phyloP scores from a whole-genome alignment of 2,329 filamentous ascomycete genomes.

The Dactylellina haptotyla region DNA sequence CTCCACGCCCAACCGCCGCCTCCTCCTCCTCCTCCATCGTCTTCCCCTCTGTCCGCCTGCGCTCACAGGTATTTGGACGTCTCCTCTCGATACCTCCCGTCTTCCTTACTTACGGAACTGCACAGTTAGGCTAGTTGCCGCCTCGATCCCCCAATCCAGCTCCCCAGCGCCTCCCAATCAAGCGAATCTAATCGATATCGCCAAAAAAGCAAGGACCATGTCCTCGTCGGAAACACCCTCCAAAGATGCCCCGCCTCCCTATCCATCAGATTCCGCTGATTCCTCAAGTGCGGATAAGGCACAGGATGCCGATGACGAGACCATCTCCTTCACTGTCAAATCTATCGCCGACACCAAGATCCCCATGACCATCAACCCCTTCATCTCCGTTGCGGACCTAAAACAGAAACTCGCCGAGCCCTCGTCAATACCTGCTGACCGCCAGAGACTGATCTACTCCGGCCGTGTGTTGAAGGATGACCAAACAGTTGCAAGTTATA shows the following conservation, averaged over 20 bases:
- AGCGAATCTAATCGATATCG: conserved; percentile 5
- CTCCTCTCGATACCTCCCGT: not conserved
- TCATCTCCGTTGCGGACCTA: conserved; percentile 81
- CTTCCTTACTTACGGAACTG: not conserved
- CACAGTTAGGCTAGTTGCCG: not conserved
- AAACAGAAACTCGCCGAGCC: conserved; percentile 91
- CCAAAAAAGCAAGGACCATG: conserved; percentile 41
- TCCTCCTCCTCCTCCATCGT: not conserved
- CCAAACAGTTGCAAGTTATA: conserved; percentile 84
- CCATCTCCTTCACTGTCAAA: conserved; percentile 96
- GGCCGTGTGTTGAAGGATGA: conserved; percentile 96
- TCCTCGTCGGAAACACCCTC: conserved; percentile 55
- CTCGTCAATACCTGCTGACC: conserved; percentile 85
- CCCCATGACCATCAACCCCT: conserved; percentile 79
- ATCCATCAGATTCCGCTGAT: conserved; percentile 40
- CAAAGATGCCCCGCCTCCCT: conserved; percentile 54
- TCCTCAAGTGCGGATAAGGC: conserved; percentile 70
- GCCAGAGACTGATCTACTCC: conserved; percentile 96
- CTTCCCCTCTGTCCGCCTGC: conserved; percentile 1
- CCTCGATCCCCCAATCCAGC: not conserved
- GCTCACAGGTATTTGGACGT: conserved; percentile 11
- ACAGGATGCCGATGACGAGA: conserved; percentile 70
- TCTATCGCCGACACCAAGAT: conserved; percentile 90
- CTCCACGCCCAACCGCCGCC: conserved; percentile 5
- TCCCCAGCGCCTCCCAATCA: not conserved